These are phyloP conservation scores for Fusarium heterosporum DNA, from an alignment of 2,329 filamentous ascomycete genomes.

Conservation along the genomic window DNA sequence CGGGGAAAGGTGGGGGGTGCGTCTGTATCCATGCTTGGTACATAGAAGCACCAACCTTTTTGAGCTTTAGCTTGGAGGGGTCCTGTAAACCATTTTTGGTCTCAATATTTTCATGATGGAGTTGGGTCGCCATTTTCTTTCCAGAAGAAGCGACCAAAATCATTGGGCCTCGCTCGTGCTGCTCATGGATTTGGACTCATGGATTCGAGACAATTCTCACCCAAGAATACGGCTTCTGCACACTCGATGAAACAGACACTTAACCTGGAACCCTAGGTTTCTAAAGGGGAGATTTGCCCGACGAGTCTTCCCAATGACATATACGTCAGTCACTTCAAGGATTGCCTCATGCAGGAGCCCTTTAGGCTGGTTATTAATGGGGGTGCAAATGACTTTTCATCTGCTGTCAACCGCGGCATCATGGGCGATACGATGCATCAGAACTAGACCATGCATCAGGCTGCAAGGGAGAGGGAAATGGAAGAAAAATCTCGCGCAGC, in stretches of 20 bases:
- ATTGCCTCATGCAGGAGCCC: slow-evolving; percentile 12
- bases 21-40: slow-evolving; percentile 11
- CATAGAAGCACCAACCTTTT: slow-evolving; percentile 24
- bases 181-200: not conserved
- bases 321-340: not conserved
- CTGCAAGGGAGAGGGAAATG: slow-evolving; percentile 20
- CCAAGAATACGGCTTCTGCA: not conserved
- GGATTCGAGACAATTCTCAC: not conserved
- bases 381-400: not conserved
- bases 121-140: not conserved
- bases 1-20: slow-evolving; percentile 38
- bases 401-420: slow-evolving; percentile 6
- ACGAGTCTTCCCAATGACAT: slow-evolving; percentile 3
- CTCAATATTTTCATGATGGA: slow-evolving; percentile 11
- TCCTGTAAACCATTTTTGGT: slow-evolving; percentile 20
- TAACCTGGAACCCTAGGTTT: not conserved
- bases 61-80: slow-evolving; percentile 30
- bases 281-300: not conserved
- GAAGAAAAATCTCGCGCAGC: slow-evolving; percentile 40
- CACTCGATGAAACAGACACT: not conserved
- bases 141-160: not conserved
- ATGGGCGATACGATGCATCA: slow-evolving; percentile 9
- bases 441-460: slow-evolving; percentile 13
- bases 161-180: not conserved
- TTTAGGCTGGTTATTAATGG: slow-evolving; percentile 5